These are phyloP conservation scores for Verticillium tricorpus DNA, from an alignment of 2,329 filamentous ascomycete genomes.

Conservation along the genomic window DNA sequence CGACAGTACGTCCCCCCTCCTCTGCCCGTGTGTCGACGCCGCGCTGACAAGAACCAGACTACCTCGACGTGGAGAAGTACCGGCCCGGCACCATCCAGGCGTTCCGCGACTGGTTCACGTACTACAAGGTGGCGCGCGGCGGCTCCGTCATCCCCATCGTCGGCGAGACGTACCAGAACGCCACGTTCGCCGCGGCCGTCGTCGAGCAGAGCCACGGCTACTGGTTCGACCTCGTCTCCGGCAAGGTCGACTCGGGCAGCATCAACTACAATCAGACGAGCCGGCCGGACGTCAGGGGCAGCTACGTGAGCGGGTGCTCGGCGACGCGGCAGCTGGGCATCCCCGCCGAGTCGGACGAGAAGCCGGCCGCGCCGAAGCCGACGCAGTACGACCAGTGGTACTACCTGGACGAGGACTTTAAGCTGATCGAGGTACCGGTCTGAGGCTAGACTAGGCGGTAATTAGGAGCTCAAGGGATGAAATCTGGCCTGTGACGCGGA, in stretches of 20 bases:
- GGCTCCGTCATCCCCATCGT: slow-evolving; percentile 29
- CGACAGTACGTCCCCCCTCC: slow-evolving; percentile 20
- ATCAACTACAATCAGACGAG: slow-evolving; percentile 38
- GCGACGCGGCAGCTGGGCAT: slow-evolving; percentile 25
- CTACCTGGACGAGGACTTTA: slow-evolving; percentile 27
- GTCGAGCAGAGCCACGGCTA: slow-evolving; percentile 31
- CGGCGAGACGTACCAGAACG: slow-evolving; percentile 29
- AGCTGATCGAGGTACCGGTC: slow-evolving; percentile 18
- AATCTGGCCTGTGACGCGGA: not conserved
- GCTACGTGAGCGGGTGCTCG: slow-evolving; percentile 25
- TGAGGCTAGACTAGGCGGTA: not conserved
- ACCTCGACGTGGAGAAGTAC: slow-evolving; percentile 32
- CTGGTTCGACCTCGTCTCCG: slow-evolving; percentile 34
- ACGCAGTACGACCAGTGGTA: slow-evolving; percentile 31
- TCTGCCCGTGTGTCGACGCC: rapidly evolving
- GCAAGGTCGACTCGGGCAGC: slow-evolving; percentile 27
- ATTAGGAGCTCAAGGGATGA: too few relatives aligned
- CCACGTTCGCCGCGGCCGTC: slow-evolving; percentile 22
- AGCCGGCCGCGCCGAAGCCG: slow-evolving; percentile 24
- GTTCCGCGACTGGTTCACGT: slow-evolving; percentile 34
- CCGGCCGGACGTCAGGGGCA: slow-evolving; percentile 21
- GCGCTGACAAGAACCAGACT: slow-evolving; percentile 14
- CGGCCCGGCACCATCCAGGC: slow-evolving; percentile 28
- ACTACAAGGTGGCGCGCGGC: slow-evolving; percentile 35
- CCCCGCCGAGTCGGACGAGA: slow-evolving; percentile 21